phyloP scores from a whole-genome alignment of 2,329 filamentous ascomycete species.

The Leptographium galeiforme region DNA sequence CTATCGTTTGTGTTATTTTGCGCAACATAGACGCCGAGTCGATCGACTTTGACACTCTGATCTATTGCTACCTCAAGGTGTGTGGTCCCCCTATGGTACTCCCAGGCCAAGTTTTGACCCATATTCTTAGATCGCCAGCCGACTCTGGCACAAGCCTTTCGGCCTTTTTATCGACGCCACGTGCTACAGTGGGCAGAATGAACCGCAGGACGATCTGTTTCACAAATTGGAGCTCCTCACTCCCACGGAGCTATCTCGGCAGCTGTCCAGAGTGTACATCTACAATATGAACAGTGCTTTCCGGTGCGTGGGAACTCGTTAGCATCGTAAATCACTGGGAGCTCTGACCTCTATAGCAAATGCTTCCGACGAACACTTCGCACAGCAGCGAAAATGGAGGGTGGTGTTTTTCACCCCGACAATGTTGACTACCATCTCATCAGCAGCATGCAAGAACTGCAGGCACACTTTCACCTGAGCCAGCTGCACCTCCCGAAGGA shows the following conservation, averaged over 20 bases:
- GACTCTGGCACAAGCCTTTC: slow-evolving; percentile 57
- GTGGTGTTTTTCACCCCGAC: slow-evolving; percentile 46
- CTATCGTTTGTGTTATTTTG: slow-evolving; percentile 56
- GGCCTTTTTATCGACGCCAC: slow-evolving; percentile 56
- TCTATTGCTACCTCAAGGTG: slow-evolving; percentile 57
- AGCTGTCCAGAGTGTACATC: slow-evolving; percentile 49
- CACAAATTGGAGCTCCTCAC: slow-evolving; percentile 49
- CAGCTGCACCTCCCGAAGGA: slow-evolving; percentile 56
- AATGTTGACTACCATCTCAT: slow-evolving; percentile 55
- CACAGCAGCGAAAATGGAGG: slow-evolving; percentile 46
- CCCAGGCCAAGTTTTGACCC: not conserved
- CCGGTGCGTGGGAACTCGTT: slow-evolving; percentile 26
- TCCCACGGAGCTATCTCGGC: slow-evolving; percentile 45
- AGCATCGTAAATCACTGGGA: not conserved
- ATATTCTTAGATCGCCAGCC: slow-evolving; percentile 44
- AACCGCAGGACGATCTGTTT: slow-evolving; percentile 52
- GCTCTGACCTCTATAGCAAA: slow-evolving; percentile 27
- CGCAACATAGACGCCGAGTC: slow-evolving; percentile 53
- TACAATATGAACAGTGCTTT: slow-evolving; percentile 65
- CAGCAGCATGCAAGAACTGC: slow-evolving; percentile 51
- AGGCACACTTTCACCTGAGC: slow-evolving; percentile 52
- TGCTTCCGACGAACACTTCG: slow-evolving; percentile 51
- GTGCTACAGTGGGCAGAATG: slow-evolving; percentile 54
- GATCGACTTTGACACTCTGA: slow-evolving; percentile 50
- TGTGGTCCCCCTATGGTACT: slow-evolving; percentile 5